These are phyloP conservation scores for Raddia guianensis DNA, from an alignment of 176 grass and related monocot genomes.

Conservation along the genomic window DNA sequence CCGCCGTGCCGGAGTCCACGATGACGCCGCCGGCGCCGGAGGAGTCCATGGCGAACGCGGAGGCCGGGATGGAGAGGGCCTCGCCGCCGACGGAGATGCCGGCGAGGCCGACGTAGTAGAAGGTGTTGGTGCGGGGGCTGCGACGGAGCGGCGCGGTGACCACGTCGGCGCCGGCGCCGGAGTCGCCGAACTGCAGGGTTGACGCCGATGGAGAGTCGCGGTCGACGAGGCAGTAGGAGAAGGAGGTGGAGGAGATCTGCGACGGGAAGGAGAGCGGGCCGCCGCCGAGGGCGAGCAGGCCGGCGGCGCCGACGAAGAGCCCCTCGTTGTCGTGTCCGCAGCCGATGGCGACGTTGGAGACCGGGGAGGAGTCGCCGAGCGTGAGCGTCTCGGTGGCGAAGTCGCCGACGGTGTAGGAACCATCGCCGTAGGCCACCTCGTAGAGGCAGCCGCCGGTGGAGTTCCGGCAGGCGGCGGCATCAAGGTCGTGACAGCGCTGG, in stretches of 20 bases:
- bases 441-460: conserved; percentile 61
- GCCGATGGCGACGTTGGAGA: conserved; percentile 68
- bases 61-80: conserved; percentile 53
- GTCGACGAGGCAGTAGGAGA: conserved; percentile 99
- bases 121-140: conserved; percentile 59
- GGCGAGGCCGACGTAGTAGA: conserved; percentile 75
- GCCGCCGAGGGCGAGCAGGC: conserved; percentile 67
- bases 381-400: conserved; percentile 86
- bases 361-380: conserved; percentile 52
- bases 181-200: conserved; percentile 63
- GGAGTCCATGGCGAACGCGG: conserved; percentile 73
- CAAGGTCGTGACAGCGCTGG: conserved; percentile 60
- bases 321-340: conserved; percentile 98
- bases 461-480: conserved; percentile 83
- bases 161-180: neutral
- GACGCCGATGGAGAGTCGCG: conserved; percentile 80
- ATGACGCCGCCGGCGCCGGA: conserved; percentile 71
- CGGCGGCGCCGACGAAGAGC: conserved; percentile 85
- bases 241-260: conserved; percentile 69
- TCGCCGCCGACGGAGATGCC: conserved; percentile 76
- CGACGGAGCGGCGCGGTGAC: conserved; percentile 66
- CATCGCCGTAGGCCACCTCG: conserved; percentile 93
- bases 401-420: conserved; percentile 95
- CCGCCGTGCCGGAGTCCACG: conserved; percentile 84
- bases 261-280: conserved; percentile 90